Base-by-base conservation (phyloP, 2,329 filamentous ascomycete genomes). In the Neofusicoccum sp. region DNA sequence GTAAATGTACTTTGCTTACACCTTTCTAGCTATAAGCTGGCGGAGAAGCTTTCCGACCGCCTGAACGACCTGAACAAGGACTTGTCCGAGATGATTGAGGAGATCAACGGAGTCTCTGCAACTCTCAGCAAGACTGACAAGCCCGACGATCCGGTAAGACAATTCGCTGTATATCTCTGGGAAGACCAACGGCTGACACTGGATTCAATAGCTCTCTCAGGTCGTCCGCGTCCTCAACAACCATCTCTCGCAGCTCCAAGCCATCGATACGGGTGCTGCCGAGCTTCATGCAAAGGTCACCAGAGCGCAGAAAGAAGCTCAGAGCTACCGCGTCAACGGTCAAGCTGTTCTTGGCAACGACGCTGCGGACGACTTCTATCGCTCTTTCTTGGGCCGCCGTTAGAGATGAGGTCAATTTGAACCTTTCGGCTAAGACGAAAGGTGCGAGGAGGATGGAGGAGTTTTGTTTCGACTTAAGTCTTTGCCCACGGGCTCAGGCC, bases 191-290 rank as follows among this genome's bases (percentile, higher is more conserved):
- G n/a, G 31, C 56, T 60, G 33, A 60, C 56, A 34, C 37, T 36
- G 11, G 14, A n/a, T 14, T 39, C 37, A 62, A 62, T 74, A 97
- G 89, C 84, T 98, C 73, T 94, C 92, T 69, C 93, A 97, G 78
- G 96, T 99, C 71, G 94, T 98, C 60, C 89, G 92, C 66, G 93
- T 98, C 56, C 88, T 99, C 69, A 99, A 99, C 76, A 88, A 89
- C 29, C 95, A 99, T 76, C 87, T 99, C 41, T 88, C 89, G 39
- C 93, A 97, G 77, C 84, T 99, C 65, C 94, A 97, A 78, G 91
- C 90, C 80, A 98, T 99, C 75, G 94, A 98, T 73, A 87, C 88
- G 67, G 93, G 94, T 67, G 91, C 94, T 39, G 85, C 88, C 14
- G 85, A 89, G 36, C 83, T 98, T 60, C 91, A 96, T 76, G 84